Conservation (phyloP, 2,329 filamentous ascomycete genomes). For the Endothia cerciana region DNA sequence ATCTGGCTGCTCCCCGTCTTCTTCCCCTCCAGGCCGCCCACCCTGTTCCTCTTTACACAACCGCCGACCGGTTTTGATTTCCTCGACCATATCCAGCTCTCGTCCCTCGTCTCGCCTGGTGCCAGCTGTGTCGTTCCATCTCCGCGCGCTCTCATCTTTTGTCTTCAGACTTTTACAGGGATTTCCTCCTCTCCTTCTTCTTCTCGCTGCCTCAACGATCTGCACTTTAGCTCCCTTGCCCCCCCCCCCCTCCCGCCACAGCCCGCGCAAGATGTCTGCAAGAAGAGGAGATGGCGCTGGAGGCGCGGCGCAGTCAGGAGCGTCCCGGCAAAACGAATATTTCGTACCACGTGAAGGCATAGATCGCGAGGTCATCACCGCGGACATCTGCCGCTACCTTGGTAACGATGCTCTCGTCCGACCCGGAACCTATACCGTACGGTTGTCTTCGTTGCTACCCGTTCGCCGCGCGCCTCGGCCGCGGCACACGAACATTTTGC, state of each 20-base stretch:
- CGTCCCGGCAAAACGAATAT: conserved; percentile 72
- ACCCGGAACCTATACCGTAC: conserved; percentile 74
- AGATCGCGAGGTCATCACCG: conserved; percentile 81
- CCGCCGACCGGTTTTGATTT: conserved; percentile 1
- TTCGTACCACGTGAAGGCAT: conserved; percentile 81
- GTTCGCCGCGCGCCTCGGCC: background rate
- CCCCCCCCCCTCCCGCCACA: conserved; percentile 8
- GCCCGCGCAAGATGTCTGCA: conserved; percentile 43
- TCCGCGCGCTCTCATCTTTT: background rate
- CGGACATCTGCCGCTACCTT: conserved; percentile 82
- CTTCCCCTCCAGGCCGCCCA: conserved; percentile 18
- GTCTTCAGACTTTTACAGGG: background rate
- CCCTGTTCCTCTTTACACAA: conserved; percentile 10
- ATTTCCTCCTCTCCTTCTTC: background rate
- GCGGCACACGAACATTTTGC: background rate
- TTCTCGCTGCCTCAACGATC: conserved; percentile 16
- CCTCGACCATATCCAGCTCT: conserved; percentile 12
- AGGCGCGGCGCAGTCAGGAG: conserved; percentile 35
- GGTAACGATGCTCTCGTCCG: conserved; percentile 81
- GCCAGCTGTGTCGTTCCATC: background rate
- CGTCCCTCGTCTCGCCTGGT: background rate
- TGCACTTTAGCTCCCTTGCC: conserved; percentile 14
- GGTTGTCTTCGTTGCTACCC: conserved; percentile 36
- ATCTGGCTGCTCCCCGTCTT: conserved; percentile 23
- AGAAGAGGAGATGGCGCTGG: conserved; percentile 40